phyloP scores from a whole-genome alignment of 805 yeast species.

The Nakazawaea molendinolei region DNA sequence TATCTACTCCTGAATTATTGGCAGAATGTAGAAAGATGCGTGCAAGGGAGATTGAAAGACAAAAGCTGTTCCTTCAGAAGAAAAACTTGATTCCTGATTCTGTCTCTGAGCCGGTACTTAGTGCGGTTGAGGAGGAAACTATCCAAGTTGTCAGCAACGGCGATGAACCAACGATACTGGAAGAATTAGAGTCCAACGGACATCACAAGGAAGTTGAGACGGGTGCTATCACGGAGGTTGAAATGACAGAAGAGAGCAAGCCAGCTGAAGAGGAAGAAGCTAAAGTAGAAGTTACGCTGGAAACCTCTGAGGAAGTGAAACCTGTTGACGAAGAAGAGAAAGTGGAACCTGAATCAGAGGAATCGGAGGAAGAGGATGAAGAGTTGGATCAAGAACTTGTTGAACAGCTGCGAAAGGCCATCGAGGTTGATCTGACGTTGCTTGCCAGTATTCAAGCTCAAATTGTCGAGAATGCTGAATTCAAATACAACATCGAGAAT shows the following conservation, averaged over 20 bases:
- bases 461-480: constrained; percentile 24
- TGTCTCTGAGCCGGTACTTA: too few relatives aligned
- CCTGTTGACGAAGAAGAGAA: constrained; percentile 10
- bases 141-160: background rate
- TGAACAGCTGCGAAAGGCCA: constrained; percentile 14
- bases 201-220: constrained; percentile 7
- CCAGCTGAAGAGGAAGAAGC: constrained; percentile 14
- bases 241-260: too few relatives aligned
- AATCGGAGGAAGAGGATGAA: constrained; percentile 15
- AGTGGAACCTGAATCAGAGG: constrained; percentile 12
- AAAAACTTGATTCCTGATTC: constrained; percentile 1
- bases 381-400: constrained; percentile 16
- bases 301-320: constrained; percentile 1
- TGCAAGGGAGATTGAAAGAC: constrained; percentile 54
- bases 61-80: constrained; percentile 28
- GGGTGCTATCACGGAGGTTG: constrained; percentile 5
- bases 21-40: constrained; percentile 72
- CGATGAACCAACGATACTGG: too few relatives aligned
- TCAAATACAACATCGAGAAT: constrained; percentile 39
- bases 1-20: constrained; percentile 63
- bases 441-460: constrained; percentile 22
- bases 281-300: constrained; percentile 10
- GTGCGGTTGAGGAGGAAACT: constrained; percentile 7
- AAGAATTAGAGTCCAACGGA: too few relatives aligned
- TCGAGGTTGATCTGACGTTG: constrained; percentile 26